phyloP scores from a whole-genome alignment of 2,329 filamentous ascomycete genomes.

The Paraconiothyrium sp. region DNA sequence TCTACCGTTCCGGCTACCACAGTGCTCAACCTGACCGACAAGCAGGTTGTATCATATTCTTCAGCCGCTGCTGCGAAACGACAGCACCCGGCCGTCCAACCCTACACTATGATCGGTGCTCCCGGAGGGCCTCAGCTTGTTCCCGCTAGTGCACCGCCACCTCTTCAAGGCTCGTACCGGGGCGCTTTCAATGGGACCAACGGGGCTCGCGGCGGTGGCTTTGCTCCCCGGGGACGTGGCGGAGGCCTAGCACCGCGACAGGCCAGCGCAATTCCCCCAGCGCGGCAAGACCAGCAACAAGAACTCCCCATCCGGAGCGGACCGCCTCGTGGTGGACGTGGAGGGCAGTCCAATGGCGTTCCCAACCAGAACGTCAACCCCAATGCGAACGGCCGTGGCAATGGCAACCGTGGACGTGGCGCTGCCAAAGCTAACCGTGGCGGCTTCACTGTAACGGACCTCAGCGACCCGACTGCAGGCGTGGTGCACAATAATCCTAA shows the following conservation, averaged over 20 bases:
- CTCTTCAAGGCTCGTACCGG: constrained; percentile 67
- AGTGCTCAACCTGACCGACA: constrained; percentile 85
- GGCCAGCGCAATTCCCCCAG: constrained; percentile 30
- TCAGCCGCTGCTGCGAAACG: constrained; percentile 66
- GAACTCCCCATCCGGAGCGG: constrained; percentile 52
- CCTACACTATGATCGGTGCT: constrained; percentile 63
- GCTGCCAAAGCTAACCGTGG: constrained; percentile 49
- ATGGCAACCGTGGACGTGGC: constrained; percentile 45
- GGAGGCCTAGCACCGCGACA: constrained; percentile 47
- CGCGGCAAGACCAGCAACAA: constrained; percentile 39
- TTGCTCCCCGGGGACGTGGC: constrained; percentile 38
- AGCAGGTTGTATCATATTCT: constrained; percentile 78
- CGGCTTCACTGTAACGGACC: constrained; percentile 59
- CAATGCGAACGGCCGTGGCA: constrained; percentile 39
- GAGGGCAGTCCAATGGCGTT: constrained; percentile 42
- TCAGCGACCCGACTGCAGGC: constrained; percentile 62
- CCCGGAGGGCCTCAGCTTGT: constrained; percentile 68
- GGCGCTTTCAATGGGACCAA: constrained; percentile 63
- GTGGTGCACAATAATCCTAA: constrained; percentile 64
- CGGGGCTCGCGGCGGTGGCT: constrained; percentile 28
- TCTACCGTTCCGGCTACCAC: constrained; percentile 89
- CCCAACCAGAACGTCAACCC: constrained; percentile 37
- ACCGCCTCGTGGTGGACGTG: constrained; percentile 50
- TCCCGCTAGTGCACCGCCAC: constrained; percentile 64
- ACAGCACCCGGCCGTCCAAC: constrained; percentile 57